Evolutionary conservation across 176 grass and related monocot species (phyloP).

Genomic region (Hordeum vulgare): MorexV3_pseudomolecules_assembly NC_058522.1:46918593-46919092

Average conservation of each 20-base stretch:
- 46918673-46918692: conserved; percentile 24
- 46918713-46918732: conserved; percentile 27
- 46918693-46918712: conserved; percentile 34
- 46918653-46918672: not conserved
- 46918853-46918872: conserved; percentile 28
- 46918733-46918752: not conserved
- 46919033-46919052: not conserved
- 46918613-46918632: not conserved
- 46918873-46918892: conserved; percentile 29
- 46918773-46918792: conserved; percentile 25
- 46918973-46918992: not conserved
- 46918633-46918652: not conserved
- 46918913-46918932: not conserved
- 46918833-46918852: conserved; percentile 4
- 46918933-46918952: not conserved
- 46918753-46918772: conserved; percentile 27
- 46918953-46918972: not conserved
- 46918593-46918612: conserved; percentile 15
- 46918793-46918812: conserved; percentile 18
- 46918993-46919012: not conserved
- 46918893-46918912: conserved; percentile 1
- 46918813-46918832: not conserved
- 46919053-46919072: not conserved
- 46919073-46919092: not conserved
- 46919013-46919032: not conserved